Evolutionary conservation across 2,329 filamentous ascomycete species (phyloP), one percentile per base, ranked within the genome.

Genomic region (Neopestalotiopsis clavispora): DNA sequence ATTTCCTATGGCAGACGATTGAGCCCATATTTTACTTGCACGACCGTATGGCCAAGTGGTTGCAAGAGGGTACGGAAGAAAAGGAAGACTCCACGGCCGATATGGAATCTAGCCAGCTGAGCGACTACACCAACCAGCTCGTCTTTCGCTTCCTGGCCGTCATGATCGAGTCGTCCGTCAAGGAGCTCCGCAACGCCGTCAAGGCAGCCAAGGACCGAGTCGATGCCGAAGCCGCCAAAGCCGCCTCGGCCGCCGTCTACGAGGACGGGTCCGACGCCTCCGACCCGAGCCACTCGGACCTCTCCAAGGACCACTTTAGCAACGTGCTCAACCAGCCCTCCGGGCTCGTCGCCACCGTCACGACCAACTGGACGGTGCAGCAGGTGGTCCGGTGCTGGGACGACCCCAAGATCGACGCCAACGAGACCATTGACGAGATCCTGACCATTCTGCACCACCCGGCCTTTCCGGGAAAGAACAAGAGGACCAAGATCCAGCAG

Each of bases 311-410:
- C 69, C 87, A 89, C 73, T 89, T 89, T 71, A 84, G 84, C 75
- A 89, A 89, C 73, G 80, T 86, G 13, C 83, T 89, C 68, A 89
- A 89, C 72, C 82, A 86, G 69, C 85, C 85, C 0, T 86, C 86
- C 1, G 87, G 87, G 2, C 81, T 84, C 17, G 84, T 89, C 28
- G 87, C 86, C 7, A 81, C 85, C 6, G 82, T 82, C 0, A 91
- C 92, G 58, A 80, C 93, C 17, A 87, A 90, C 76, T 93, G 91
- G 75, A 84, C 89, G 30, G 90, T 89, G 0, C 91, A 91, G 4
- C 87, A 90, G 5, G 82, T 93, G 34, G 84, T 93, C 32, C 91
- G 90, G 74, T 91, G 90, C 49, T 92, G 90, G 89, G 89, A 93
- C 70, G 85, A 92, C 74, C 84, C 86, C 1, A 85, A 89, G 58